phyloP scores from a whole-genome alignment of 2,329 filamentous ascomycete species.

The Botrytis medusae region DNA sequence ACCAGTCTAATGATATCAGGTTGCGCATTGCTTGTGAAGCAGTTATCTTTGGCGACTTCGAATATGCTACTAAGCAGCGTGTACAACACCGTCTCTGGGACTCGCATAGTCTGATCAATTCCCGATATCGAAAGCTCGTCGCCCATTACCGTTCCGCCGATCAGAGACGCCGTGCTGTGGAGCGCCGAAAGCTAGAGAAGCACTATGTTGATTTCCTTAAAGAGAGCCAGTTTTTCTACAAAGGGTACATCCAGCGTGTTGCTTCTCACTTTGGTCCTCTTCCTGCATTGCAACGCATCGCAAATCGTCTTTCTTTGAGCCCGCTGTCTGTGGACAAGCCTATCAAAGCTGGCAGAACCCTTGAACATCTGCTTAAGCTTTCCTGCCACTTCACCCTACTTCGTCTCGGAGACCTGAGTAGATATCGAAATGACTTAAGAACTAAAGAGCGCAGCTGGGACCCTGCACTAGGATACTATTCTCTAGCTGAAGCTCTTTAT shows the following conservation, averaged over 20 bases:
- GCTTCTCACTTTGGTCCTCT: conserved; percentile 54
- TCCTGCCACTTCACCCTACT: conserved; percentile 84
- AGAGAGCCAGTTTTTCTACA: conserved; percentile 84
- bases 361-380: conserved; percentile 54
- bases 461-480: conserved; percentile 79
- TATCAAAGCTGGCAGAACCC: conserved; percentile 29
- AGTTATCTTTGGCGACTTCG: conserved; percentile 70
- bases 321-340: conserved; percentile 33
- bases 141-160: conserved; percentile 51
- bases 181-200: conserved; percentile 76
- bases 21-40: conserved; percentile 62
- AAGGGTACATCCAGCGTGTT: conserved; percentile 77
- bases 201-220: conserved; percentile 84
- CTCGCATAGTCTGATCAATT: conserved; percentile 74
- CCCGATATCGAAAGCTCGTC: conserved; percentile 71
- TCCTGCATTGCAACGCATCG: conserved; percentile 37
- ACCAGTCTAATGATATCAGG: conserved; percentile 26
- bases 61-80: conserved; percentile 60
- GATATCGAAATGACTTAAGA: conserved; percentile 77
- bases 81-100: conserved; percentile 76
- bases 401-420: conserved; percentile 83
- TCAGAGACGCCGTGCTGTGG: conserved; percentile 52
- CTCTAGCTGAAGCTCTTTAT: conserved; percentile 74
- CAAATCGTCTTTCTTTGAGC: conserved; percentile 36
- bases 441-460: conserved; percentile 72